phyloP scores from a whole-genome alignment of 23 red algal species.

The Gracilaria caudata region DNA sequence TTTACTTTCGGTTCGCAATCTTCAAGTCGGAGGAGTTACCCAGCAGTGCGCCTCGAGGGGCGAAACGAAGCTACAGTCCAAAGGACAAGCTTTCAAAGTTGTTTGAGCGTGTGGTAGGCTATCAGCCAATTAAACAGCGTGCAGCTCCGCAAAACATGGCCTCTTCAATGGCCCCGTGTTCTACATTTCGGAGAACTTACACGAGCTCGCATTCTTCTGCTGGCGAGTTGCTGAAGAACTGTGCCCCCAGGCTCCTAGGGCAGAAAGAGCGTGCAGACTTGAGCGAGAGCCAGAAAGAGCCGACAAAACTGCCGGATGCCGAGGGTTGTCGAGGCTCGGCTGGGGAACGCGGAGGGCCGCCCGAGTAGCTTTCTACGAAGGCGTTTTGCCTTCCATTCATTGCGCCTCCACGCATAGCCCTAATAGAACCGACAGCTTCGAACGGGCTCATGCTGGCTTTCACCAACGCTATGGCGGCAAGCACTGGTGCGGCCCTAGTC shows the following conservation, averaged over 20 bases:
- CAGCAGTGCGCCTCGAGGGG: background rate
- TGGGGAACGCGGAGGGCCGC: conserved; percentile 6
- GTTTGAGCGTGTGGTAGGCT: background rate
- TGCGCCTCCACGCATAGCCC: conserved; percentile 77
- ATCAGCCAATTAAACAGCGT: background rate
- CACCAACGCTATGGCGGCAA: conserved; percentile 84
- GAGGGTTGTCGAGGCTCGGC: conserved; percentile 8
- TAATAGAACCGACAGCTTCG: conserved; percentile 83
- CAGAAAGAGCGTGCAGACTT: conserved; percentile 47
- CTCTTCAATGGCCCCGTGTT: background rate
- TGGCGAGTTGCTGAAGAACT: background rate
- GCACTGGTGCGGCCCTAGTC: conserved; percentile 85
- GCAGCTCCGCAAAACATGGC: background rate
- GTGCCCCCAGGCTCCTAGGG: conserved; percentile 17
- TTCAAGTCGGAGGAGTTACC: background rate
- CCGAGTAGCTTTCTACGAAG: conserved; percentile 61
- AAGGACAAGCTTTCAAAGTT: background rate
- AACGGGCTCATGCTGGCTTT: conserved; percentile 65
- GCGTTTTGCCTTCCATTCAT: conserved; percentile 83
- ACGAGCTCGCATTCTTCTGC: background rate
- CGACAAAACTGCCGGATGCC: conserved; percentile 26
- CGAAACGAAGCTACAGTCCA: background rate
- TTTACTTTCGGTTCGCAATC: no score
- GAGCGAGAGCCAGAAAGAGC: conserved; percentile 26
- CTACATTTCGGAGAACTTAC: background rate